A percentile compares a stretch with the other conserved stretches of the same genome.
Evolutionary conservation across 2,329 filamentous ascomycete species (phyloP).

Genomic region (Aspergillus spinulosporus): DNA sequence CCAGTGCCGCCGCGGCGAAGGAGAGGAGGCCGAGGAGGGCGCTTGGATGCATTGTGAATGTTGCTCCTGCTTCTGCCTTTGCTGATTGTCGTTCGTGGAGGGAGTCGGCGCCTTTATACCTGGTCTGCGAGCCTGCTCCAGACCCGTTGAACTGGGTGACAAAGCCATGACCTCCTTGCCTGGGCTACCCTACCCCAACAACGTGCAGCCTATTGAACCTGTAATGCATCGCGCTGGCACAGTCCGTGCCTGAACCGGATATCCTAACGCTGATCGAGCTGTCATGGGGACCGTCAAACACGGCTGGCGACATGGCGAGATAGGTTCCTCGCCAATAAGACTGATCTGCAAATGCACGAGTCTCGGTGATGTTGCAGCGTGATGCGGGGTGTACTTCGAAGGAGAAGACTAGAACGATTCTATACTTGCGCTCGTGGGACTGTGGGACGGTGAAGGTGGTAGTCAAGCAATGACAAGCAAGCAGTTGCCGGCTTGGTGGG

Average conservation of each 20-base stretch:
- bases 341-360: conserved; percentile 13
- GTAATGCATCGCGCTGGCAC: conserved; percentile 5
- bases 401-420: neutral
- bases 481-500: neutral
- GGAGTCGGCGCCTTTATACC: conserved; percentile 6
- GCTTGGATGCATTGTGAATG: conserved; percentile 22
- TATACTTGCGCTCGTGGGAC: neutral
- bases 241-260: neutral
- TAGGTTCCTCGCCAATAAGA: conserved; percentile 8
- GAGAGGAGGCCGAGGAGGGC: conserved; percentile 27
- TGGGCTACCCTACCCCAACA: neutral
- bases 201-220: conserved; percentile 6
- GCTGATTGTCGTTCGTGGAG: neutral
- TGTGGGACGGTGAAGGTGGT: neutral
- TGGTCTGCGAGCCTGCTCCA: neutral
- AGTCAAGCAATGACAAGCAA: conserved; percentile 5
- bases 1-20: conserved; percentile 24
- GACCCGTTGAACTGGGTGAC: neutral
- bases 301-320: neutral
- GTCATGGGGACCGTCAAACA: neutral
- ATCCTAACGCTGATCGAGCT: conserved; percentile 1
- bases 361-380: neutral
- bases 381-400: neutral
- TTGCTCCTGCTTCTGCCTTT: neutral
- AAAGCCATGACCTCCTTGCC: neutral